These are phyloP conservation scores for Trifolium repens DNA, from an alignment of 306 rosid genomes.

Conservation along the genomic window DNA sequence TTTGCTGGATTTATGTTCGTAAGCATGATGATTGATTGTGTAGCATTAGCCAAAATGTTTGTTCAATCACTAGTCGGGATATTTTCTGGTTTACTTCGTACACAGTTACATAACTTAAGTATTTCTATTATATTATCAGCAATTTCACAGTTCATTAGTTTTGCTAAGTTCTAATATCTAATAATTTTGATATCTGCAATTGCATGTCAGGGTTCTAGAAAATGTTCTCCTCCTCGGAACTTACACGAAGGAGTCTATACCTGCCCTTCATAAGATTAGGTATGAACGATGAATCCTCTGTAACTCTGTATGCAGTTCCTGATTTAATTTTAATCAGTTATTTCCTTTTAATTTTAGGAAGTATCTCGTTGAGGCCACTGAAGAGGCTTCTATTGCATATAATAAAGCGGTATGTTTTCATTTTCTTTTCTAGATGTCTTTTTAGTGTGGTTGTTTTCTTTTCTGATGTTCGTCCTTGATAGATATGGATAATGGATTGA, in stretches of 20 bases:
- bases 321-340: constrained; percentile 7
- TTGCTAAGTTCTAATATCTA: constrained; percentile 30
- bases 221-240: constrained; percentile 74
- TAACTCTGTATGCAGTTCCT: constrained; percentile 30
- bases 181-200: constrained; percentile 33
- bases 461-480: background rate
- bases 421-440: background rate
- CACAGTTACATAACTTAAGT: background rate
- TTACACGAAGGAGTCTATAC: constrained; percentile 81
- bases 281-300: constrained; percentile 23
- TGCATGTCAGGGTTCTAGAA: constrained; percentile 73
- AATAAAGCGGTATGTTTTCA: constrained; percentile 79
- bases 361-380: constrained; percentile 87
- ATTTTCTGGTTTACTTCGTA: constrained; percentile 7
- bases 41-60: too few species aligned
- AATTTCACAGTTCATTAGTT: constrained; percentile 14
- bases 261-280: constrained; percentile 92
- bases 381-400: constrained; percentile 84
- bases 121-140: background rate
- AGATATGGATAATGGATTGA: constrained; percentile 3
- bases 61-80: background rate
- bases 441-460: constrained; percentile 7
- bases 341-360: constrained; percentile 56
- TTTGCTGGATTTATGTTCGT: too few species aligned
- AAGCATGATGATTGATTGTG: too few species aligned